Conservation (phyloP, 176 grass and related monocot species). For the Alopecurus myosuroides region DNA sequence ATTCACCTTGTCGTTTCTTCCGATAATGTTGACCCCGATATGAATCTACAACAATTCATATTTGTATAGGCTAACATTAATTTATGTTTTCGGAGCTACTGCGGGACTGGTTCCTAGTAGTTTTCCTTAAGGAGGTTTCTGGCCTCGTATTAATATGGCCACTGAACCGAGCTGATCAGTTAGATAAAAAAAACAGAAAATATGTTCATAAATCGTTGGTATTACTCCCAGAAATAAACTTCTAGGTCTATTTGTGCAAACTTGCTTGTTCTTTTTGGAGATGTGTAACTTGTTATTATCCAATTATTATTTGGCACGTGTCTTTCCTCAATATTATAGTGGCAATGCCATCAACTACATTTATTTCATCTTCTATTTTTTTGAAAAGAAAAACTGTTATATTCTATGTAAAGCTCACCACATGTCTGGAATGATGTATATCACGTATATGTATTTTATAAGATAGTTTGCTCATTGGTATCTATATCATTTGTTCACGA, state of each 20-base stretch:
- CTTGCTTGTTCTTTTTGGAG: constrained; percentile 10
- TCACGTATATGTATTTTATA: constrained; percentile 11
- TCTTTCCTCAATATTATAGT: background rate
- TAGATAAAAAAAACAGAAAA: background rate
- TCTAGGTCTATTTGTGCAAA: background rate
- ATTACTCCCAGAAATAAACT: constrained; percentile 1
- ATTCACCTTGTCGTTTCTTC: background rate
- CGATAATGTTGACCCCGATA: background rate
- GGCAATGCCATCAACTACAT: background rate
- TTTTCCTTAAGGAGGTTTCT: background rate
- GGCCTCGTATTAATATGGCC: background rate
- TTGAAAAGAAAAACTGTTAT: background rate
- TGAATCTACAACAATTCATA: background rate
- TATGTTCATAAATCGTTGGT: background rate
- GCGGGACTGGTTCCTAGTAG: background rate
- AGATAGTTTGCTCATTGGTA: constrained; percentile 14
- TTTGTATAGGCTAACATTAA: constrained; percentile 25
- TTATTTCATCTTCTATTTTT: background rate
- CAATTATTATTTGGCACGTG: background rate
- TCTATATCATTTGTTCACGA: constrained; percentile 25
- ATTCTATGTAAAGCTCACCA: background rate
- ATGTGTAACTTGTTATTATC: constrained; percentile 3
- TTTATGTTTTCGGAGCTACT: background rate
- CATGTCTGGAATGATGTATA: background rate
- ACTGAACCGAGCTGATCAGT: background rate